A percentile compares a stretch with the other conserved stretches of the same genome.
These are phyloP conservation scores for Gillenia trifoliata DNA, from an alignment of 306 rosid genomes.

Conservation along the genomic window DNA sequence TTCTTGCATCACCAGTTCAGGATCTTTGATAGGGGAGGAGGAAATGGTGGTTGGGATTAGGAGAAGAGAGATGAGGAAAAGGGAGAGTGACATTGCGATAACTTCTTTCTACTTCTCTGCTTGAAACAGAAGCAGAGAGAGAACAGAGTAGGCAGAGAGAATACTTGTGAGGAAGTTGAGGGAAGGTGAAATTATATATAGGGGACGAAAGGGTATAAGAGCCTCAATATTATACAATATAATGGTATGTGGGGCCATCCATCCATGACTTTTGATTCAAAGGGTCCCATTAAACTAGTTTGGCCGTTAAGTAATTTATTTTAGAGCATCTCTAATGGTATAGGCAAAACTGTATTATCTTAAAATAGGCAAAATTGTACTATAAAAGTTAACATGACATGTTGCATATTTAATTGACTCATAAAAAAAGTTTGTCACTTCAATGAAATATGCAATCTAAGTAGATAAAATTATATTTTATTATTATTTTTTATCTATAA, in stretches of 20 bases:
- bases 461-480: too few species aligned
- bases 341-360: too few species aligned
- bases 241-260: conserved; percentile 1
- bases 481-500: too few species aligned
- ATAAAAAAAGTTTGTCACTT: too few species aligned
- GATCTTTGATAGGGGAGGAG: conserved; percentile 61
- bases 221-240: conserved; percentile 16
- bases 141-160: conserved; percentile 12
- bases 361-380: too few species aligned
- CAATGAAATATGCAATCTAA: too few species aligned
- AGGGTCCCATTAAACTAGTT: conserved; percentile 19
- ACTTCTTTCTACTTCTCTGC: conserved; percentile 10
- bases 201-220: conserved; percentile 19
- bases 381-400: too few species aligned
- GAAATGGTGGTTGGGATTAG: conserved; percentile 33
- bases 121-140: conserved; percentile 9
- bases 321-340: background rate
- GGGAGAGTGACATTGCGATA: conserved; percentile 51
- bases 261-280: background rate
- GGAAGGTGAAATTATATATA: conserved; percentile 42
- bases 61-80: conserved; percentile 28
- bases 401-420: too few species aligned
- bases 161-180: conserved; percentile 34
- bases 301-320: conserved; percentile 20
- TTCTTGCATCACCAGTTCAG: conserved; percentile 53